Percentiles rank a stretch among this genome's conserved stretches.
Evolutionary conservation across 1,284 basidiomycete genomes (phyloP).

Genomic region (Neotropicomus parvogracilis): DNA sequence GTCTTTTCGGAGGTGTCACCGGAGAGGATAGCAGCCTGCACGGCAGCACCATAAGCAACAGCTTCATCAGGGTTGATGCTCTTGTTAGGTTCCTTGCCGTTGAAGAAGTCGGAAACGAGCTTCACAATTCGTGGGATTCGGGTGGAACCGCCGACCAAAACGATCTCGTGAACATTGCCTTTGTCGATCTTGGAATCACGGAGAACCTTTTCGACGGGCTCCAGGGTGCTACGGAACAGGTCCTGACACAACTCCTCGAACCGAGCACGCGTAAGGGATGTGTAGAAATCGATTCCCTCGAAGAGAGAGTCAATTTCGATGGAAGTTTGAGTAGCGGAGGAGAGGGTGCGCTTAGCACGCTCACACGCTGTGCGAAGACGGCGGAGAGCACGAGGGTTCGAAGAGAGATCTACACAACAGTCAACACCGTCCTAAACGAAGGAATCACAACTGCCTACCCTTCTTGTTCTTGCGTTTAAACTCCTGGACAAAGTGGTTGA

Average conservation of each 20-base stretch:
- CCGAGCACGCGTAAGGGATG: slow-evolving; percentile 95
- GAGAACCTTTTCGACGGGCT: slow-evolving; percentile 98
- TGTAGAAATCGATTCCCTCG: slow-evolving; percentile 99
- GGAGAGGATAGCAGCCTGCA: slow-evolving; percentile 97
- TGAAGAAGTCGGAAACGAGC: slow-evolving; percentile 98
- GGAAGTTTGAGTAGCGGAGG: slow-evolving; percentile 93
- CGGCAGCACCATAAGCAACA: slow-evolving; percentile 98
- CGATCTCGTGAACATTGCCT: slow-evolving; percentile 91
- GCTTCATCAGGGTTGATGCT: slow-evolving; percentile 99
- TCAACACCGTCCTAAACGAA: slow-evolving; percentile 19
- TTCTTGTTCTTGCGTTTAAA: slow-evolving; percentile 99
- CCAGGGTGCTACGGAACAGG: slow-evolving; percentile 94
- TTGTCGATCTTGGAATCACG: slow-evolving; percentile 99
- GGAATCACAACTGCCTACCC: slow-evolving; percentile 43
- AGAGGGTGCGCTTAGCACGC: slow-evolving; percentile 98
- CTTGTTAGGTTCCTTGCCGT: slow-evolving; percentile 94
- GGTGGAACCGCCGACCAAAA: slow-evolving; percentile 96
- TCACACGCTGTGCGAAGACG: slow-evolving; percentile 98
- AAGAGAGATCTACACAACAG: slow-evolving; percentile 65
- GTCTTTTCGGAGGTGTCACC: slow-evolving; percentile 99
- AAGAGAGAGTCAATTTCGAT: slow-evolving; percentile 98
- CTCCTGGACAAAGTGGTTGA: slow-evolving; percentile 97
- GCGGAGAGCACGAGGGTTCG: slow-evolving; percentile 93
- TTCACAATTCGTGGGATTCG: slow-evolving; percentile 98
- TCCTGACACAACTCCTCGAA: slow-evolving; percentile 99